Conservation (phyloP, 2,329 filamentous ascomycete species). For the Harringtonia aguacate region DNA sequence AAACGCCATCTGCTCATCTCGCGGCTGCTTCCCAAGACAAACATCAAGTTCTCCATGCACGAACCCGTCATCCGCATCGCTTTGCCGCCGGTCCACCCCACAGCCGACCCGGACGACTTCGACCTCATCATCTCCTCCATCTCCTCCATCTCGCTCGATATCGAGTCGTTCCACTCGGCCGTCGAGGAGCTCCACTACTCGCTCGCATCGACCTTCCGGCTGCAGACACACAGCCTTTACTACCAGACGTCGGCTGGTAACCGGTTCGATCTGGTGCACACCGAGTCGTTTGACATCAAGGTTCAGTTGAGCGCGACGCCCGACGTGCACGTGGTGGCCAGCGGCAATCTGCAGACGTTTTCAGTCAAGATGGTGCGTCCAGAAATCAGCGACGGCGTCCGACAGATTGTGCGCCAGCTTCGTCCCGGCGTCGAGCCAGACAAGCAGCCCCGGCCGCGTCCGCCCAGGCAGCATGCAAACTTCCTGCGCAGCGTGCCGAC, state of each 20-base stretch:
- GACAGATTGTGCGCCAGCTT: constrained; percentile 81
- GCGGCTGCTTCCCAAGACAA: constrained; percentile 84
- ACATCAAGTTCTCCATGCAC: constrained; percentile 90
- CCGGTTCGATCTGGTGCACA: constrained; percentile 78
- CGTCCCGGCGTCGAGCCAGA: constrained; percentile 58
- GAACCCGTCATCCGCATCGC: constrained; percentile 89
- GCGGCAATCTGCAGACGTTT: constrained; percentile 74
- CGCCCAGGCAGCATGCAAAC: constrained; percentile 47
- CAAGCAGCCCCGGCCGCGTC: constrained; percentile 38
- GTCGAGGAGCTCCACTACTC: constrained; percentile 81
- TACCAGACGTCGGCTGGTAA: constrained; percentile 81
- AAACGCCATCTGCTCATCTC: constrained; percentile 65
- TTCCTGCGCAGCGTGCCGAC: constrained; percentile 68
- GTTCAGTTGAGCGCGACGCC: constrained; percentile 75
- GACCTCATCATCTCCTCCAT: constrained; percentile 93
- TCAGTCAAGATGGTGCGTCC: constrained; percentile 81
- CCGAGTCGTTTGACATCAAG: constrained; percentile 81
- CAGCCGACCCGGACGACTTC: constrained; percentile 64
- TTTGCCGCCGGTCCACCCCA: constrained; percentile 63
- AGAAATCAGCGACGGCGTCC: constrained; percentile 85
- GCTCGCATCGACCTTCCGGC: constrained; percentile 66
- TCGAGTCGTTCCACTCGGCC: constrained; percentile 89
- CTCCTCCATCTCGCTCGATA: constrained; percentile 83
- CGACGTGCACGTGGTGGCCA: constrained; percentile 71
- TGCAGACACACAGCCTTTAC: constrained; percentile 83